Base-by-base conservation (phyloP, 495 filamentous ascomycete species). In the Tirmania nivea region DNA sequence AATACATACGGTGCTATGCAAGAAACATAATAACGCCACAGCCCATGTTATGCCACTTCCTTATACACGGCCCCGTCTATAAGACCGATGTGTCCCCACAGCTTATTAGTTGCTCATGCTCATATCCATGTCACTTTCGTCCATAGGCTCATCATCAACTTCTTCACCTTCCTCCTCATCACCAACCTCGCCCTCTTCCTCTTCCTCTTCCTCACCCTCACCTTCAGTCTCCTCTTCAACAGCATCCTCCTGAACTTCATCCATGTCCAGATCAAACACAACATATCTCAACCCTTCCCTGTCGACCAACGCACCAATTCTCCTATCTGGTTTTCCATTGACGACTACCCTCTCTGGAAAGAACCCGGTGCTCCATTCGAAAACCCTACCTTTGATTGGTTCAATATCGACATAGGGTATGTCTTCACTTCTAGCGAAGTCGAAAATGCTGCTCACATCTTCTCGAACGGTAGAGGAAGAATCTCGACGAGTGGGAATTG, bases 251-350 rank as follows among this genome's bases (percentile, higher is more conserved):
- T 57, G 62, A 42, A 55, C 51, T 39, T 65, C 62, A 36, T 49
- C 50, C 35, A 55, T 50, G 63, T 79, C 77, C 52, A 80, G 52
- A 59, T 78, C 75, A 53, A 77, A 70, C 8, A 79, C 69, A 35
- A 73, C 70, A 59, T 79, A 80, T 48, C 70, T 70, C 62, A 73
- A 61, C 16, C 63, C 65, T 58, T 79, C 75, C 11, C 70, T 69
- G 54, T 75, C 75, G 51, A 80, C 57, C 20, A 78, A 73, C 58
- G 74, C 78, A 3, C 75, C 67, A 20, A 71, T 73, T 51, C 75
- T 65, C 25, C 75, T 69, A 2, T 69, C 71, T 34, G 68, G 70
- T 12, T 70, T 69, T 19, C 76, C 75, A 59, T 79, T 79, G 19
- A 78, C 68, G 47, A 73, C 70, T 17, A 80, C 53, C 54, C 66